phyloP scores from a whole-genome alignment of 2,329 filamentous ascomycete species.

The Aspergillus piperis region DNA sequence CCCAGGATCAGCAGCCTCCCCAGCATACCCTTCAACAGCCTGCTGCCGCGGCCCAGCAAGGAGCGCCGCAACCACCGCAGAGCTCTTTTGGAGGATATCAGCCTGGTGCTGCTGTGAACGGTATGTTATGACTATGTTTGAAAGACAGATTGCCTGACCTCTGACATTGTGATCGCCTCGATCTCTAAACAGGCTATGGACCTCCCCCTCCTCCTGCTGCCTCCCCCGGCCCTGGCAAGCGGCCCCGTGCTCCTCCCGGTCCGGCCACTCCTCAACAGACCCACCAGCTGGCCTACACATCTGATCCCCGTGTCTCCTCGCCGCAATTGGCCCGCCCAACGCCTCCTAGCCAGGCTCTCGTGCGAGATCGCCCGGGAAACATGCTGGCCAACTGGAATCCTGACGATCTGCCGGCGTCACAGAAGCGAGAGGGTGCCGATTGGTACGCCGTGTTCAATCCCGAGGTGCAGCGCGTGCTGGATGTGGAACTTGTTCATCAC shows the following conservation, averaged over 20 bases:
- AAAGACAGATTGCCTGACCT: slow-evolving; percentile 39
- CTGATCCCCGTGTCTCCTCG: slow-evolving; percentile 71
- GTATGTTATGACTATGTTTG: slow-evolving; percentile 46
- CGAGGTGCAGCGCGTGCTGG: slow-evolving; percentile 80
- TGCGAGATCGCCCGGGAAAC: slow-evolving; percentile 60
- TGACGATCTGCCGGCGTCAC: slow-evolving; percentile 77
- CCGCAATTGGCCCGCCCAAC: slow-evolving; percentile 87
- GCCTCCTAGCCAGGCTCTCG: slow-evolving; percentile 57
- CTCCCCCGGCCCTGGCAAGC: slow-evolving; percentile 80
- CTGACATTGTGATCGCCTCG: slow-evolving; percentile 48
- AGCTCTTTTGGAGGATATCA: slow-evolving; percentile 72
- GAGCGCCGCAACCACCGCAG: slow-evolving; percentile 71
- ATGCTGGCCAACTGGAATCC: slow-evolving; percentile 83
- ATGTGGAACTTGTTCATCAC: slow-evolving; percentile 92
- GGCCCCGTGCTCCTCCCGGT: slow-evolving; percentile 62
- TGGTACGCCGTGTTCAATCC: slow-evolving; percentile 99
- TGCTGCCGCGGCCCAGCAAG: slow-evolving; percentile 56
- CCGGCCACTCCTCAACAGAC: slow-evolving; percentile 92
- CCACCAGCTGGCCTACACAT: slow-evolving; percentile 75
- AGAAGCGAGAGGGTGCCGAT: slow-evolving; percentile 86
- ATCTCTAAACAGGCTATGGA: slow-evolving; percentile 63
- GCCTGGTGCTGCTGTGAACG: slow-evolving; percentile 63
- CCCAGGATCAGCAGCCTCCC: slow-evolving; percentile 63
- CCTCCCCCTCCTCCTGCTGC: slow-evolving; percentile 81
- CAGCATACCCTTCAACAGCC: slow-evolving; percentile 62